Evolutionary conservation across 768 basidiomycete species (phyloP), one percentile per base, ranked within the genome.

Genomic region (Leccinum incarnatum): DNA sequence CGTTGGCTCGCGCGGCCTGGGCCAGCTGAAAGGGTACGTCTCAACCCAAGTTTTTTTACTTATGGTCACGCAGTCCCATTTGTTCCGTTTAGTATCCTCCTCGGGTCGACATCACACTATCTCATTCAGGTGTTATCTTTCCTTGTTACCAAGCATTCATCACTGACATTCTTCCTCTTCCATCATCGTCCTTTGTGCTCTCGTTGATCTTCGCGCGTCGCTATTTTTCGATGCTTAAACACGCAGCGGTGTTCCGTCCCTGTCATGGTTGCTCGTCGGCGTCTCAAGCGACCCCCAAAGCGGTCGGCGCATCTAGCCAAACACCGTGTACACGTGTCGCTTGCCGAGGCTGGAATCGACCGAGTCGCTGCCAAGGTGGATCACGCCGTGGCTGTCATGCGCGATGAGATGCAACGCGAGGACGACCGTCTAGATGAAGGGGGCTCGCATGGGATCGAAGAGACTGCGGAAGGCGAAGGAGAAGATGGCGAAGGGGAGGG

Each of bases 51-150:
- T 15, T 14, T 23, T 2, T 10, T 9, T 27, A 11, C 42, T 52
- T 5, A 30, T 12, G n/a, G 1, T 48, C 42, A 29, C 34, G 29
- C 19, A 21, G 30, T 21, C 3, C 15, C 8, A 12, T 8, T 19
- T 6, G 1, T 30, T 23, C 51, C 19, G 12, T 11, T 2, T 65
- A 95, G 94, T 27, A 95, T 96, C 64, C 80, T 98, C 3, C 85
- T 98, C 37, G 95, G 95, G 14, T 95, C 93, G 4, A 98, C 94
- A 1, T 96, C 93, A 1, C 93, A 98, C 73, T 98, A 98, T 70
- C 84, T 94, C 50, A 91, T 93, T 48, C 89, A 93, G 79, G 86
- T 87, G 58, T 62, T 75, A 64, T 56, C 52, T 56, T 52, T 19
- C 36, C 15, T 32, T 36, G 36, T 32, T 59, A 2, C 19, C 32